A percentile compares a stretch with the other conserved stretches of the same genome.
phyloP scores from a whole-genome alignment of 345 rosid species.

The Acer yangbiense region DNA sequence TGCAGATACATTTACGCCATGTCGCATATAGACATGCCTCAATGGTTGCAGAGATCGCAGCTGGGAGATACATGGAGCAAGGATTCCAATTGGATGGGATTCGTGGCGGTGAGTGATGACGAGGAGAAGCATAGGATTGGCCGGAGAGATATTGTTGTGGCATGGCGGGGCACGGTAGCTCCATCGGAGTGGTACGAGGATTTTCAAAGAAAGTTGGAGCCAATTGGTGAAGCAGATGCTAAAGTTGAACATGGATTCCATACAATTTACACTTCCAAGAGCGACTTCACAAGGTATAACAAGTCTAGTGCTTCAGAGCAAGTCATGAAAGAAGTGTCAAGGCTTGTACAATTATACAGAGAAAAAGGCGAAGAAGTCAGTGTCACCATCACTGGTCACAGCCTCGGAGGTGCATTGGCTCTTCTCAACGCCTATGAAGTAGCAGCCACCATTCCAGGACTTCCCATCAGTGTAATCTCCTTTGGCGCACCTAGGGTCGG shows the following conservation, averaged over 20 bases:
- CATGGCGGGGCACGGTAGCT: constrained; percentile 51
- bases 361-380: constrained; percentile 42
- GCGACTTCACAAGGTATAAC: constrained; percentile 36
- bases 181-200: constrained; percentile 42
- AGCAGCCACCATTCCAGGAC: constrained; percentile 18
- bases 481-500: constrained; percentile 52
- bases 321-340: constrained; percentile 36
- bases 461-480: constrained; percentile 31
- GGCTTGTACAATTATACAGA: constrained; percentile 27
- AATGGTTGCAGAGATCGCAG: constrained; percentile 35
- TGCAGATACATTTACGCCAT: constrained; percentile 43
- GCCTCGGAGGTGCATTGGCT: constrained; percentile 51
- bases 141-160: constrained; percentile 44
- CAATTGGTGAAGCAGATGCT: constrained; percentile 24
- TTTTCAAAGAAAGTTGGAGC: constrained; percentile 34
- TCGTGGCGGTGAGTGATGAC: constrained; percentile 36
- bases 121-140: constrained; percentile 37
- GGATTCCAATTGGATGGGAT: constrained; percentile 57
- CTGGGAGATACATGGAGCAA: constrained; percentile 34
- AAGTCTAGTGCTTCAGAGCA: constrained; percentile 53
- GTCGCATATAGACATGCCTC: constrained; percentile 42
- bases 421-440: constrained; percentile 46
- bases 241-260: constrained; percentile 45
- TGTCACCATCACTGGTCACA: constrained; percentile 47
- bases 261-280: constrained; percentile 43